Conservation (phyloP, 345 rosid species). For the Theobroma cacao region DNA sequence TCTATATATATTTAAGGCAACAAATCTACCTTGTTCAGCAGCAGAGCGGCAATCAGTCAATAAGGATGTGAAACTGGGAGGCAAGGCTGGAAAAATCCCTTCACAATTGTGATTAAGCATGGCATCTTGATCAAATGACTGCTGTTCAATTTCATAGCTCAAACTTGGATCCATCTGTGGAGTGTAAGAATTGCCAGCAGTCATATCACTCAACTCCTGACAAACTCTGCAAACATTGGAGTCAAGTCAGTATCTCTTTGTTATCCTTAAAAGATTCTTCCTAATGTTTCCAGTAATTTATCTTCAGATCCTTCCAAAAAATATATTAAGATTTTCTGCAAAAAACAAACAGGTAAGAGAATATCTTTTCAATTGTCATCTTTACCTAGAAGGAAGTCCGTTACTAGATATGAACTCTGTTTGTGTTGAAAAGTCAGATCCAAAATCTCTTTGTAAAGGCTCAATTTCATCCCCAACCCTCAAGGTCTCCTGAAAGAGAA, state of each 20-base stretch:
- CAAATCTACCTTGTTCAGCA: constrained; percentile 47
- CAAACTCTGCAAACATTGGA: constrained; percentile 36
- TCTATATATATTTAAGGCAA: neutral
- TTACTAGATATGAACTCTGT: constrained; percentile 42
- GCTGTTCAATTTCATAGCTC: constrained; percentile 41
- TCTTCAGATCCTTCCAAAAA: constrained; percentile 10
- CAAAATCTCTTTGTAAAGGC: constrained; percentile 31
- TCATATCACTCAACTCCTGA: constrained; percentile 28
- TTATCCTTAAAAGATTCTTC: neutral
- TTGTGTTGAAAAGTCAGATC: constrained; percentile 45
- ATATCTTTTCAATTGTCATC: neutral
- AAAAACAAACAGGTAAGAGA: neutral
- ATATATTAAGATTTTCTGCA: neutral
- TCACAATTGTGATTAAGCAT: constrained; percentile 19
- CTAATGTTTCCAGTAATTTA: neutral
- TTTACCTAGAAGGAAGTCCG: constrained; percentile 41
- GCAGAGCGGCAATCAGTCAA: constrained; percentile 51
- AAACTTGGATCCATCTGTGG: constrained; percentile 35
- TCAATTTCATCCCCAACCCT: constrained; percentile 30
- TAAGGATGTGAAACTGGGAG: constrained; percentile 83
- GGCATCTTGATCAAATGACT: constrained; percentile 27
- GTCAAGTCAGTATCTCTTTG: constrained; percentile 8
- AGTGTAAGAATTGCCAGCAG: constrained; percentile 23
- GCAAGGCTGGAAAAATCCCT: constrained; percentile 36
- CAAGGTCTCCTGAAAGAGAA: constrained; percentile 45